Conservation (phyloP, 139 green algal species). For the Micromonas commoda region DNA sequence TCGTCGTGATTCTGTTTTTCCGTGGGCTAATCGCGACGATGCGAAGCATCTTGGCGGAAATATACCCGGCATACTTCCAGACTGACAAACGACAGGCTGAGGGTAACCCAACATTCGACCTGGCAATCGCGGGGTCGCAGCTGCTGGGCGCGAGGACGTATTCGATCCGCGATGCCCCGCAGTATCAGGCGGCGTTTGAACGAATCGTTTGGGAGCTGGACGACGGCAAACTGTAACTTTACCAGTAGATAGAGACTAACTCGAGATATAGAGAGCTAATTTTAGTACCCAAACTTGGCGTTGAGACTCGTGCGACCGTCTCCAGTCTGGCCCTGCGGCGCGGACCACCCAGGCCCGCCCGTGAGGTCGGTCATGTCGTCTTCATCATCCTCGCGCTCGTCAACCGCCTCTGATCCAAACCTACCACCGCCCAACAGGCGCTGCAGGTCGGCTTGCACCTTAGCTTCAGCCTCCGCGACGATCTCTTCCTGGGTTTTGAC, state of each 20-base stretch:
- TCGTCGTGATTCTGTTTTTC: too few species aligned
- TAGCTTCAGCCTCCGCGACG: background rate
- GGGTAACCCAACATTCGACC: too few species aligned
- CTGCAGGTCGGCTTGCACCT: background rate
- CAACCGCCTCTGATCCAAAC: background rate
- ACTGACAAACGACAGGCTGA: too few species aligned
- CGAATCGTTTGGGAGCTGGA: background rate
- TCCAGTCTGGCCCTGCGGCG: background rate
- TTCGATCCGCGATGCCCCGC: too few species aligned
- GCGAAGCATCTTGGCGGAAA: too few species aligned
- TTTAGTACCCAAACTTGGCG: constrained; percentile 8
- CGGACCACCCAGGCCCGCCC: background rate
- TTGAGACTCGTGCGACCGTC: background rate
- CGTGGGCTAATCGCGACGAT: too few species aligned
- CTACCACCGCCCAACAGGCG: background rate
- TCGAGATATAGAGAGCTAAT: background rate
- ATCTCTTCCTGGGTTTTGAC: constrained; percentile 1
- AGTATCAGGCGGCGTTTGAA: background rate
- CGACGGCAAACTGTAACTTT: background rate
- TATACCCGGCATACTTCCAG: too few species aligned
- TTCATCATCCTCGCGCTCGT: background rate
- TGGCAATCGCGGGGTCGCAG: too few species aligned
- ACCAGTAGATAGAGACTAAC: background rate
- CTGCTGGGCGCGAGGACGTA: background rate
- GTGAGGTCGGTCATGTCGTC: background rate